Evolutionary conservation across 192 early-diverging fungal species (phyloP), one percentile per base, ranked within the genome.

Genomic region (Dissophora ornata): DNA sequence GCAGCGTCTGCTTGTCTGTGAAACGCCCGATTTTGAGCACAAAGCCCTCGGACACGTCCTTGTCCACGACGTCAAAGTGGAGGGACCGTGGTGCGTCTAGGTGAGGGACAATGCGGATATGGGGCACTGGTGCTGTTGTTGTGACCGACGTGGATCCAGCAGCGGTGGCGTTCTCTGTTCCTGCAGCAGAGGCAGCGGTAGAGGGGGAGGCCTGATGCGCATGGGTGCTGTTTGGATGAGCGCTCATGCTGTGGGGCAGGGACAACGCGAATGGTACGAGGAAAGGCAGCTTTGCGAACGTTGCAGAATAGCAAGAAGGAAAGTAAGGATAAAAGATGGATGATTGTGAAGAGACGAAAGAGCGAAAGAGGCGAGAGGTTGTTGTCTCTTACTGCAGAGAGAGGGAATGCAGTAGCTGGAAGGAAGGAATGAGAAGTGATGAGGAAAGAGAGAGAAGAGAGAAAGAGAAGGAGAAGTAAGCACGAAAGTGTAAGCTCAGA

Each of bases 11-110:
- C 62, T 87, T 86, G 57, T 93, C 91, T 5, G 90, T 91, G 65
- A 91, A 92, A 47, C 92, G 83, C 0, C 91, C 91, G 47, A 94
- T 89, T 56, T 91, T 90, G 47, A 92, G 75, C 3, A 86, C 59
- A 29, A 83, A 84, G 57, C 82, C 82, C 47, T 88, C 86, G 10
- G 82, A 68, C 4, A 94, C 84, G 16, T 89, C 87, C 62, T 81
- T 79, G 62, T 84, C 87, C 21, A 86, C 86, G 11, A 84, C 79
- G n/a, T 81, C 80, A 73, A 88, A 88, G 32, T 82, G 80, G 30
- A 86, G 78, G 5, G 85, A 83, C 18, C 81, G 68, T 30, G 80
- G 61, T 1, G 81, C 71, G 38, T 86, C 83, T 32, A 88, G 64
- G 62, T 88, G 85, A 28, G 87, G 87, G 4, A 88, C 83, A 59